Evolutionary conservation across 495 filamentous ascomycete genomes (phyloP).

Genomic region (Podospora australis): DNA sequence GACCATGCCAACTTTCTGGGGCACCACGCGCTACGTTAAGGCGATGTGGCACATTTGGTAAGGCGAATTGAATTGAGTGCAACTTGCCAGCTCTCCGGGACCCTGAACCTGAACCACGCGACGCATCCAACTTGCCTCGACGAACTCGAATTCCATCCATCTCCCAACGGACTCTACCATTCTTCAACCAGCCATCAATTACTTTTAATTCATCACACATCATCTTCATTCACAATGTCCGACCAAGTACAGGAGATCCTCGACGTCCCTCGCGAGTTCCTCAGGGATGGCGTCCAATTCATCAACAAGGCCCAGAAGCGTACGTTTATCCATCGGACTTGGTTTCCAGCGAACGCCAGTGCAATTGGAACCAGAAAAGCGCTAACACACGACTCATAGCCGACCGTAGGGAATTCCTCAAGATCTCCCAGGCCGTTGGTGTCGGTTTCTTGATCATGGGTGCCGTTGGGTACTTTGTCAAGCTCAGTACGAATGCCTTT

Average conservation of each 20-base stretch:
- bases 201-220: constrained; percentile 4
- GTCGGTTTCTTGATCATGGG: constrained; percentile 45
- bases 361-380: constrained; percentile 12
- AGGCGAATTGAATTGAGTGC: too few relatives aligned
- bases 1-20: constrained; percentile 3
- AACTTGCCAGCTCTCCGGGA: constrained; percentile 17
- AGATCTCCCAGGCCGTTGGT: constrained; percentile 93
- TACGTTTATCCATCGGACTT: constrained; percentile 30
- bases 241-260: constrained; percentile 73
- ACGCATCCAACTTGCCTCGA: constrained; percentile 7
- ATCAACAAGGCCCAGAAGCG: constrained; percentile 82
- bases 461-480: constrained; percentile 81
- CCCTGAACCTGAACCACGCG: constrained; percentile 8
- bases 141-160: constrained; percentile 2
- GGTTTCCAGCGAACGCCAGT: neutral
- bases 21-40: constrained; percentile 3
- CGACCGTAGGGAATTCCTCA: constrained; percentile 83
- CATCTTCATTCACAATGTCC: constrained; percentile 45
- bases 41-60: constrained; percentile 20
- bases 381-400: constrained; percentile 31
- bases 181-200: neutral
- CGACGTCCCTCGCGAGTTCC: constrained; percentile 76
- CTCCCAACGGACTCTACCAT: neutral
- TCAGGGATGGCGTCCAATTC: constrained; percentile 75
- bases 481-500: constrained; percentile 68